Percentiles rank a stretch among this genome's conserved stretches.
phyloP scores from a whole-genome alignment of 2,329 filamentous ascomycete genomes.

The Colletotrichum gigasporum region DNA sequence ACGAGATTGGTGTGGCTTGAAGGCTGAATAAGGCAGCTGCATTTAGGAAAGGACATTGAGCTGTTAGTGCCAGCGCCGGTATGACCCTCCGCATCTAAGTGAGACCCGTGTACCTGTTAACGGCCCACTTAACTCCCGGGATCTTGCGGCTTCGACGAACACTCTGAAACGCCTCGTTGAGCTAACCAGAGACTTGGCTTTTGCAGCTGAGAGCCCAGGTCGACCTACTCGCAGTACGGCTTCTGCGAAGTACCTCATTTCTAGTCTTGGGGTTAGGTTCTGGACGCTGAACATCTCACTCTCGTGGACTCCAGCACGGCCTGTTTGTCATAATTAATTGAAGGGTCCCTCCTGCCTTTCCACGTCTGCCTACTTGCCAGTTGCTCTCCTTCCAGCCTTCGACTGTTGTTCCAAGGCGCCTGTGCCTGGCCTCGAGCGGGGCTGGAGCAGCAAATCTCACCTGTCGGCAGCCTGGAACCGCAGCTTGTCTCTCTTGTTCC shows the following conservation, averaged over 20 bases:
- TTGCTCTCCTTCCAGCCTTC: too few relatives aligned
- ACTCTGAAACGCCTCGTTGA: constrained; percentile 30
- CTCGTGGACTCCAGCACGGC: too few relatives aligned
- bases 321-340: too few relatives aligned
- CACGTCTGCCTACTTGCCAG: too few relatives aligned
- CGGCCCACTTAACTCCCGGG: constrained; percentile 19
- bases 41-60: constrained; percentile 3
- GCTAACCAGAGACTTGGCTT: constrained; percentile 21
- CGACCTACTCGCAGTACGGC: too few relatives aligned
- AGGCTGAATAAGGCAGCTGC: constrained; percentile 7
- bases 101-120: constrained; percentile 29
- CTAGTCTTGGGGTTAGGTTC: too few relatives aligned
- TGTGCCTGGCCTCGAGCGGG: too few relatives aligned
- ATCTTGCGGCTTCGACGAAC: constrained; percentile 26
- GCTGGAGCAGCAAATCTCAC: constrained; percentile 3
- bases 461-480: neutral
- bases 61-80: constrained; percentile 11
- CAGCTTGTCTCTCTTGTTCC: constrained; percentile 9
- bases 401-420: too few relatives aligned
- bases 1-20: neutral
- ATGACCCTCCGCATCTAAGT: constrained; percentile 17
- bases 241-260: too few relatives aligned
- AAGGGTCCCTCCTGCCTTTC: too few relatives aligned
- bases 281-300: neutral
- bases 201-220: constrained; percentile 23